Evolutionary conservation across 1,139 yeast genomes (phyloP).

Genomic region (Suhomyces guaymorum): DNA sequence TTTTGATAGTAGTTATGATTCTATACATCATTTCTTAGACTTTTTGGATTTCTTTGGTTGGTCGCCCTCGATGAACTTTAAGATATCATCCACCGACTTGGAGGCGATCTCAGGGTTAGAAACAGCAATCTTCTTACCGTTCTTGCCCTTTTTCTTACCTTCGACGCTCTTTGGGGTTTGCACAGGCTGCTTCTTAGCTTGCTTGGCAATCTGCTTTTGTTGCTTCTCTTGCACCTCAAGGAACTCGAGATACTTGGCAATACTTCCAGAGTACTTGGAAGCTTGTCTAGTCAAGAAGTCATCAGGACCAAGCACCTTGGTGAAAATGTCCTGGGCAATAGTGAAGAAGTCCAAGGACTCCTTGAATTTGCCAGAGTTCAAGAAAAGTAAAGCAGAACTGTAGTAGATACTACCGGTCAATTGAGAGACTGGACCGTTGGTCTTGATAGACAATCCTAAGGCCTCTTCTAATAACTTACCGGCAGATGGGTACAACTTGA

Average conservation of each 20-base stretch:
- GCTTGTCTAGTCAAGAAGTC: constrained; percentile 65
- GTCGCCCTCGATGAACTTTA: constrained; percentile 63
- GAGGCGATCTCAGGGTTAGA: constrained; percentile 58
- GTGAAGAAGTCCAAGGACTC: constrained; percentile 57
- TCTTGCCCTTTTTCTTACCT: constrained; percentile 12
- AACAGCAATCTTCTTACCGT: constrained; percentile 20
- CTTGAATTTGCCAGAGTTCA: constrained; percentile 52
- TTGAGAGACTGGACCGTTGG: constrained; percentile 60
- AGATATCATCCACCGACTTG: constrained; percentile 66
- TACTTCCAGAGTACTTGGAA: constrained; percentile 58
- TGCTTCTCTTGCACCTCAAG: constrained; percentile 34
- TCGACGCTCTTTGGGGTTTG: constrained; percentile 25
- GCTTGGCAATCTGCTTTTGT: constrained; percentile 26
- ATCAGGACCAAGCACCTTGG: constrained; percentile 59
- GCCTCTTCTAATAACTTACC: constrained; percentile 43
- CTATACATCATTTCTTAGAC: constrained; percentile 18
- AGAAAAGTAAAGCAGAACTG: constrained; percentile 67
- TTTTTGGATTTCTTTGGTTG: constrained; percentile 21
- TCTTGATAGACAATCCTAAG: constrained; percentile 45
- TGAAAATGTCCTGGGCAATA: constrained; percentile 55
- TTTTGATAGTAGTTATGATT: no score
- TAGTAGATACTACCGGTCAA: constrained; percentile 60
- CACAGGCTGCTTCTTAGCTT: constrained; percentile 17
- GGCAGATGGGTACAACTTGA: constrained; percentile 42
- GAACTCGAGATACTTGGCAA: constrained; percentile 42